These are phyloP conservation scores for Aspergillus fructus DNA, from an alignment of 2,329 filamentous ascomycete species.

Conservation along the genomic window DNA sequence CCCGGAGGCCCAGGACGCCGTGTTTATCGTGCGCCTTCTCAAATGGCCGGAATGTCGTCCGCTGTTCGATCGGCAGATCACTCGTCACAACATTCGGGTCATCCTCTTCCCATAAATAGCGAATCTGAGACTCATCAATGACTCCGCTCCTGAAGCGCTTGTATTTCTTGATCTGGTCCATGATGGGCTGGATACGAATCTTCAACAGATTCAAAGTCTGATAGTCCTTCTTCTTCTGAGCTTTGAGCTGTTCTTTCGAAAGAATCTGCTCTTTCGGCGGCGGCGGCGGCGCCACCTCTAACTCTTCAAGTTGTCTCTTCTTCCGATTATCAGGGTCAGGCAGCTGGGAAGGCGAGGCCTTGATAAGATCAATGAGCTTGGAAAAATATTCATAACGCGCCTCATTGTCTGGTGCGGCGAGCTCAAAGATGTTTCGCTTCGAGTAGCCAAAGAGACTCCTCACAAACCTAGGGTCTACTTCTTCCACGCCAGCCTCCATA, in stretches of 20 bases:
- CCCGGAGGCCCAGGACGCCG: conserved; percentile 72
- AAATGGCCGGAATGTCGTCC: conserved; percentile 68
- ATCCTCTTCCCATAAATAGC: conserved; percentile 80
- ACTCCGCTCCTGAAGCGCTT: conserved; percentile 81
- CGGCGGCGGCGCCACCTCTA: conserved; percentile 73
- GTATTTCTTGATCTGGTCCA: conserved; percentile 97
- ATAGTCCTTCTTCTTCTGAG: conserved; percentile 77
- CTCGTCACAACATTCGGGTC: conserved; percentile 66
- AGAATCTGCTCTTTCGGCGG: conserved; percentile 61
- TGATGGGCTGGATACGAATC: conserved; percentile 84
- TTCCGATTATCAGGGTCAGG: conserved; percentile 84
- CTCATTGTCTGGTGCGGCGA: conserved; percentile 63
- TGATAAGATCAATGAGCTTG: conserved; percentile 71
- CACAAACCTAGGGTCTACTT: conserved; percentile 64
- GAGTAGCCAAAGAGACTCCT: conserved; percentile 84
- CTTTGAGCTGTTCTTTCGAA: conserved; percentile 77
- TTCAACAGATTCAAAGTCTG: conserved; percentile 84
- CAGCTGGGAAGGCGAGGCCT: conserved; percentile 78
- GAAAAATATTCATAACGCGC: conserved; percentile 77
- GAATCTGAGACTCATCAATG: conserved; percentile 70
- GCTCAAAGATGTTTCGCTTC: conserved; percentile 69
- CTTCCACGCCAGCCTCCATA: conserved; percentile 65
- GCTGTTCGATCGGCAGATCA: conserved; percentile 58
- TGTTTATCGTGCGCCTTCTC: conserved; percentile 78
- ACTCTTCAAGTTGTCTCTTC: conserved; percentile 74